Percentiles rank a stretch among this genome's conserved stretches.
Conservation (phyloP, 2,329 filamentous ascomycete species). For the Teratosphaeria epicoccoides region DNA sequence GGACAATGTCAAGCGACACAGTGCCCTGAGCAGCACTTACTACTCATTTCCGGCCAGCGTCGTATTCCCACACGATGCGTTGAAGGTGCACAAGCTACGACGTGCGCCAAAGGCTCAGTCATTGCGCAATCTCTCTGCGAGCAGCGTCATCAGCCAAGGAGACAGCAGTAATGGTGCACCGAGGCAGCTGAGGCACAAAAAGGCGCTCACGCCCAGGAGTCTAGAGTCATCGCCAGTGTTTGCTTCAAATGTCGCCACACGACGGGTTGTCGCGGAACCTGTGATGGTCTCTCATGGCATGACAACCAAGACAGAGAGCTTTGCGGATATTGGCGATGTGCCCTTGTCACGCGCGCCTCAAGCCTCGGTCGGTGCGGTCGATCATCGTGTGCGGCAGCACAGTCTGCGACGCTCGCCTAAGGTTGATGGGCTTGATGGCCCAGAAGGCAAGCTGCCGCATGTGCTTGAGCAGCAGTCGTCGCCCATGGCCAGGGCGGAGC, state of each 20-base stretch:
- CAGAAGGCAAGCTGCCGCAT: neutral
- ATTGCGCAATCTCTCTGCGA: slow-evolving; percentile 11
- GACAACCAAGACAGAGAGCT: neutral
- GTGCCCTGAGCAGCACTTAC: slow-evolving; percentile 13
- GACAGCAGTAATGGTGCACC: slow-evolving; percentile 9
- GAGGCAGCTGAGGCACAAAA: slow-evolving; percentile 6
- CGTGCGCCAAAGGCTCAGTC: slow-evolving; percentile 16
- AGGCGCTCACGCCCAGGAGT: neutral
- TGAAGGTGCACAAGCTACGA: slow-evolving; percentile 12
- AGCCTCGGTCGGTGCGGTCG: neutral
- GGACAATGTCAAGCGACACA: slow-evolving; percentile 22
- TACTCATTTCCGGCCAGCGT: slow-evolving; percentile 9
- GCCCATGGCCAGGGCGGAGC: neutral
- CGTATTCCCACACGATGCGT: slow-evolving; percentile 7
- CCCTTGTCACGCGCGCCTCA: neutral
- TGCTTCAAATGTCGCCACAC: neutral
- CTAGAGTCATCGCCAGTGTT: neutral
- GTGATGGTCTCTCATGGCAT: neutral
- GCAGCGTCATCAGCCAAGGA: slow-evolving; percentile 9
- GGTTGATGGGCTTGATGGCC: neutral
- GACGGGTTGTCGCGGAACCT: neutral
- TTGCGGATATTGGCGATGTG: neutral
- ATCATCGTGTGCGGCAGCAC: neutral
- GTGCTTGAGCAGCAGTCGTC: neutral
- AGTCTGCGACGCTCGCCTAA: neutral